Evolutionary conservation across 352 stramenopile species (phyloP).

Genomic region (Pythium rhizo-oryzae): DNA sequence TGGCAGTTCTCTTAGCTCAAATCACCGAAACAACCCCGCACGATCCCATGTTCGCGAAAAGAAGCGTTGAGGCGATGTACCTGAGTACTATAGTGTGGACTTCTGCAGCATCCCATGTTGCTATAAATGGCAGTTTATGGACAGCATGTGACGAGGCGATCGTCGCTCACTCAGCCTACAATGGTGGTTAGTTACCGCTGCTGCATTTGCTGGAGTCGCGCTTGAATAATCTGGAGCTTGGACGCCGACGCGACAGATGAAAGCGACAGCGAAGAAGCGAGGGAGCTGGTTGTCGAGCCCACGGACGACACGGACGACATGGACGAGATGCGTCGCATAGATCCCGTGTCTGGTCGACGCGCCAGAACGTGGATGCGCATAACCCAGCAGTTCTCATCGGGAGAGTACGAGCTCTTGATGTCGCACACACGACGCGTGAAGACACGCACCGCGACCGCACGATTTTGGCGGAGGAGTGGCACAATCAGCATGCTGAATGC

Average conservation of each 20-base stretch:
- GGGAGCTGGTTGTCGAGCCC: conserved; percentile 16
- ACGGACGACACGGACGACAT: conserved; percentile 28
- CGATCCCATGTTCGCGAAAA: too few species aligned
- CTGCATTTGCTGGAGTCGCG: conserved; percentile 58
- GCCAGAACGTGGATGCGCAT: conserved; percentile 70
- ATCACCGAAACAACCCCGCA: too few species aligned
- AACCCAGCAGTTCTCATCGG: conserved; percentile 40
- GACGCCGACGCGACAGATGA: conserved; percentile 26
- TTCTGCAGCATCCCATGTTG: background rate
- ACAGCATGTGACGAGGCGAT: too few species aligned
- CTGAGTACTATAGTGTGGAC: too few species aligned
- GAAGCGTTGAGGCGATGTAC: too few species aligned
- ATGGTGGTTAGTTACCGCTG: background rate
- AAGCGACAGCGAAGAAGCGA: conserved; percentile 29
- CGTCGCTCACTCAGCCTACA: too few species aligned
- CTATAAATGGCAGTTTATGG: background rate
- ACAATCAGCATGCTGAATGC: conserved; percentile 71
- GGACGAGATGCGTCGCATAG: conserved; percentile 11
- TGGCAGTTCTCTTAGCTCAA: too few species aligned
- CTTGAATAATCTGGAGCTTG: conserved; percentile 71
- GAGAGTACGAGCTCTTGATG: conserved; percentile 23
- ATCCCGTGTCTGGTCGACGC: background rate
- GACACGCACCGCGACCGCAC: conserved; percentile 49
- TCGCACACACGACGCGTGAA: conserved; percentile 44
- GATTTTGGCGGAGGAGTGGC: conserved; percentile 64